These are phyloP conservation scores for Actinidia arguta DNA, from an alignment of 179 eudicot species.

Conservation along the genomic window DNA sequence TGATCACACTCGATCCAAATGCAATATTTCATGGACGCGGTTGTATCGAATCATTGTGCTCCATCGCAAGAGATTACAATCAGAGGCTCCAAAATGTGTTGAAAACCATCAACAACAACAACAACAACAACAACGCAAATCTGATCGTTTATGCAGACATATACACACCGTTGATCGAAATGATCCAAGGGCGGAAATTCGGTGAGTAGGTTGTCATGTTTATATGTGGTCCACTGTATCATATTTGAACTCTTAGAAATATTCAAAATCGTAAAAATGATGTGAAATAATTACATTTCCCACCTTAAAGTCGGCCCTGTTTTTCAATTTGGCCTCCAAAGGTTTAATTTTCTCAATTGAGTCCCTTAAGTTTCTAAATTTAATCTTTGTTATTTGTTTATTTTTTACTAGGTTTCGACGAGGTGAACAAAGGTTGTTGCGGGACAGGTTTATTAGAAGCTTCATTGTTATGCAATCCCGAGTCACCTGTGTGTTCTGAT, in stretches of 20 bases:
- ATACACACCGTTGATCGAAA: conserved; percentile 17
- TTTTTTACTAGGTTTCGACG: conserved; percentile 49
- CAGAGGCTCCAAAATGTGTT: conserved; percentile 38
- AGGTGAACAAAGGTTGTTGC: conserved; percentile 58
- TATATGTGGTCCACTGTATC: no score
- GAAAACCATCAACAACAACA: no score
- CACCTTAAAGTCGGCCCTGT: no score
- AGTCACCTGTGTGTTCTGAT: conserved; percentile 48
- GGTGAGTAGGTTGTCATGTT: conserved; percentile 22
- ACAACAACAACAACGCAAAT: conserved; percentile 5
- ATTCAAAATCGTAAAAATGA: no score
- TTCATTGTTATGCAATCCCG: conserved; percentile 43
- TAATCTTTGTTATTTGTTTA: no score
- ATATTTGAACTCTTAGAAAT: no score
- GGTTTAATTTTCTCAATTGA: no score
- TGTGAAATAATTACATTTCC: no score
- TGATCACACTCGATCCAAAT: conserved; percentile 40
- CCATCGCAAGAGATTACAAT: conserved; percentile 44
- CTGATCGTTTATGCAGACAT: conserved; percentile 14
- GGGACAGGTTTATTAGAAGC: conserved; percentile 65
- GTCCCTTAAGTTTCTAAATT: no score
- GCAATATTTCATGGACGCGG: conserved; percentile 25
- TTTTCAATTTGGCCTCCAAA: no score
- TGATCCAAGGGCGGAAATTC: conserved; percentile 12
- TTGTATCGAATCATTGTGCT: conserved; percentile 40